These are phyloP conservation scores for Ustilago trichophora DNA, from an alignment of 1,284 basidiomycete species.

Conservation along the genomic window DNA sequence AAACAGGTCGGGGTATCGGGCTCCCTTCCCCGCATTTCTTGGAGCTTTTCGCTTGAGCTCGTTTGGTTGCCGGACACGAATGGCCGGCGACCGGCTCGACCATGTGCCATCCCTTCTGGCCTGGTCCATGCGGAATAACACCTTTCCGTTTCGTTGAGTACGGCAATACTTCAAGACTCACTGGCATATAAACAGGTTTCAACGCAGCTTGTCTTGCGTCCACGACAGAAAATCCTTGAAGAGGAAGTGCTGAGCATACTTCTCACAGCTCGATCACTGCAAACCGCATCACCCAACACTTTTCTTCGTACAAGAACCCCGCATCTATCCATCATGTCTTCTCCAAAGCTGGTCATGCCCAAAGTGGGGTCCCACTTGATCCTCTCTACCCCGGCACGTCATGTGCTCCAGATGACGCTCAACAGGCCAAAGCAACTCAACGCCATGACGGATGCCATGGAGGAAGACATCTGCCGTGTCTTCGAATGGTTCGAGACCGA, in stretches of 20 bases:
- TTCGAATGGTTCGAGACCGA: slow-evolving; percentile 82
- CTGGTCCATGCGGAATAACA: slow-evolving; percentile 2
- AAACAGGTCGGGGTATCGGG: no score
- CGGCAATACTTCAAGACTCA: no score
- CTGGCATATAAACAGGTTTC: no score
- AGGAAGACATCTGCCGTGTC: slow-evolving; percentile 71
- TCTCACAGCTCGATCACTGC: no score
- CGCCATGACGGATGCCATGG: slow-evolving; percentile 73
- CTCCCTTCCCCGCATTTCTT: slow-evolving; percentile 27
- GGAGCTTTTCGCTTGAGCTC: not conserved
- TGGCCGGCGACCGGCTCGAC: slow-evolving; percentile 24
- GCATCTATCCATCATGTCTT: slow-evolving; percentile 24
- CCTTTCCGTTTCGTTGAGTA: no score
- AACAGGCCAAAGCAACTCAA: slow-evolving; percentile 80
- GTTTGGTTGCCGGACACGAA: slow-evolving; percentile 18
- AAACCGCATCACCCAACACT: no score
- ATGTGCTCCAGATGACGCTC: slow-evolving; percentile 75
- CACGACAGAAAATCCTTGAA: no score
- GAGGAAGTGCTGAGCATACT: no score
- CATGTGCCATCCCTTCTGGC: not conserved
- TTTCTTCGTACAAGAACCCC: no score
- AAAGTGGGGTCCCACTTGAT: slow-evolving; percentile 53
- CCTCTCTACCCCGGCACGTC: slow-evolving; percentile 37
- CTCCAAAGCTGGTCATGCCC: slow-evolving; percentile 31
- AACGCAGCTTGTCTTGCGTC: no score